These are phyloP conservation scores for Ceratocystis papillata DNA, from an alignment of 2,329 filamentous ascomycete species.

Conservation along the genomic window DNA sequence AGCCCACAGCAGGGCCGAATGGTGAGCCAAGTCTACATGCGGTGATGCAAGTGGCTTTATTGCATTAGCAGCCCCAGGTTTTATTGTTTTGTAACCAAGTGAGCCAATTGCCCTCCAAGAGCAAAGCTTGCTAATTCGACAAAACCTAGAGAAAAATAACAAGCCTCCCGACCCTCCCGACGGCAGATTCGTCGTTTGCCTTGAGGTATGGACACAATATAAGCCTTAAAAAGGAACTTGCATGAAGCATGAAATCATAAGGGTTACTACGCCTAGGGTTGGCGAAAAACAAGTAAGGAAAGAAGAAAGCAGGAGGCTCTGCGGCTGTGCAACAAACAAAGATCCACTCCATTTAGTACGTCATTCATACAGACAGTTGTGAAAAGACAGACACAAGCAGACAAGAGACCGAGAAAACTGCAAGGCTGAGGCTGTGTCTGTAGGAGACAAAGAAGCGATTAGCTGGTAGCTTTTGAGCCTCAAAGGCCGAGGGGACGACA, in stretches of 20 bases:
- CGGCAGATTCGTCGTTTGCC: no score
- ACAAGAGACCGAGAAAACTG: neutral
- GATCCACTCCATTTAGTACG: neutral
- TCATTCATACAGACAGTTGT: neutral
- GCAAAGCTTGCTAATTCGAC: neutral
- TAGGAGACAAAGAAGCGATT: neutral
- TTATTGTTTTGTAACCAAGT: no score
- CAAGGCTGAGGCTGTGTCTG: constrained; percentile 1
- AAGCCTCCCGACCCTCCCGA: neutral
- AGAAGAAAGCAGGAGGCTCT: neutral
- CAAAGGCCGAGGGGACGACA: neutral
- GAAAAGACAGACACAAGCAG: neutral
- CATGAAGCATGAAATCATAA: neutral
- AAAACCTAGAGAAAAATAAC: neutral
- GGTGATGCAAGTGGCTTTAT: neutral
- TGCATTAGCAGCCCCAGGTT: neutral
- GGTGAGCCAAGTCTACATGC: neutral
- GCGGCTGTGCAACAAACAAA: constrained; percentile 11
- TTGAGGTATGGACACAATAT: no score
- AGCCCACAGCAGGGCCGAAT: constrained; percentile 9
- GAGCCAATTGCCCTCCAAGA: neutral
- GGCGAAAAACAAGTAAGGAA: neutral
- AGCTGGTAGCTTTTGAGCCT: neutral
- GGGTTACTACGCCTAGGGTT: neutral
- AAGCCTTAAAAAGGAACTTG: no score